Evolutionary conservation across 768 basidiomycete genomes (phyloP).

Genomic region (Collybia sordida): DNA sequence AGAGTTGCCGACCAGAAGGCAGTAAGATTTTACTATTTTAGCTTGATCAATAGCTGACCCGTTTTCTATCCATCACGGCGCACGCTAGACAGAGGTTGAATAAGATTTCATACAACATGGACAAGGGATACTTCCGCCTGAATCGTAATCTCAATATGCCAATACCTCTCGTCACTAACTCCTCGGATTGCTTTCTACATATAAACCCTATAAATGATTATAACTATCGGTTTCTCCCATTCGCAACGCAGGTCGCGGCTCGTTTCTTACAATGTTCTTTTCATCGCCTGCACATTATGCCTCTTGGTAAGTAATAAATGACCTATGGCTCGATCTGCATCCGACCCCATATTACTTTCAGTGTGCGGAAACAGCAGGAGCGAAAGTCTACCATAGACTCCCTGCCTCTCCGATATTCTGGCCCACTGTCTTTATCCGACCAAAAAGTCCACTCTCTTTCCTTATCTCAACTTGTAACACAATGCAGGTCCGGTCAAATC

Average conservation of each 20-base stretch:
- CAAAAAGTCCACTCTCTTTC: constrained; percentile 50
- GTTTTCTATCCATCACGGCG: constrained; percentile 13
- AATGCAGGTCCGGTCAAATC: constrained; percentile 41
- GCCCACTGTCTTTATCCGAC: constrained; percentile 42
- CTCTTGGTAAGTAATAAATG: constrained; percentile 5
- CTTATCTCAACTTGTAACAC: constrained; percentile 42
- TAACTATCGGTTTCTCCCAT: neutral
- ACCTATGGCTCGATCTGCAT: neutral
- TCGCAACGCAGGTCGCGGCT: neutral
- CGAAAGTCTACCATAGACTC: constrained; percentile 42
- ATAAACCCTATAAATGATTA: constrained; percentile 7
- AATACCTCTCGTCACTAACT: constrained; percentile 10
- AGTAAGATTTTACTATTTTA: constrained; percentile 24
- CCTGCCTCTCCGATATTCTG: constrained; percentile 34
- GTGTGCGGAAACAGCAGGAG: constrained; percentile 44
- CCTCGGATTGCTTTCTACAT: constrained; percentile 13
- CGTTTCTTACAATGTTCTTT: constrained; percentile 2
- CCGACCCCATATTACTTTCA: constrained; percentile 12
- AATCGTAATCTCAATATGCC: constrained; percentile 15
- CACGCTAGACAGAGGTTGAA: constrained; percentile 12
- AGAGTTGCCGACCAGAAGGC: constrained; percentile 11
- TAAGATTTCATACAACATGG: constrained; percentile 14
- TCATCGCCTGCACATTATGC: constrained; percentile 31
- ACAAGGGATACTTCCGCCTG: constrained; percentile 12
- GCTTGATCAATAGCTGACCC: constrained; percentile 23